phyloP scores from a whole-genome alignment of 768 basidiomycete species.

The Piloderma croceum region DNA sequence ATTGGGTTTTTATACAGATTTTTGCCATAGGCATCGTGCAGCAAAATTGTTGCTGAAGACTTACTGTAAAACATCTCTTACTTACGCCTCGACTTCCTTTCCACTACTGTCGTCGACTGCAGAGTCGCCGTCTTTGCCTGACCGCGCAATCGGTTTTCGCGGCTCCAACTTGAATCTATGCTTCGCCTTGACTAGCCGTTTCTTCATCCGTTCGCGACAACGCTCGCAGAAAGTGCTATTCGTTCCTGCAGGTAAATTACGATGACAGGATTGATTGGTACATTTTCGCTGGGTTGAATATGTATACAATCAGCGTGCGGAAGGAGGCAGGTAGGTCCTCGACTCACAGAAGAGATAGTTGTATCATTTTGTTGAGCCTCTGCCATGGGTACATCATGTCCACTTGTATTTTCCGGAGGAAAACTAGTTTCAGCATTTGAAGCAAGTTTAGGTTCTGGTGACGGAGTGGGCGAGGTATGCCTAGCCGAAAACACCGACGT shows the following conservation, averaged over 20 bases:
- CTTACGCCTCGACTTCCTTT: no score
- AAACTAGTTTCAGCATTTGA: neutral
- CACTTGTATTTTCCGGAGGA: neutral
- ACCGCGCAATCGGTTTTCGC: no score
- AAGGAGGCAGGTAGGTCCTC: slow-evolving; percentile 2
- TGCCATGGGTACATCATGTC: neutral
- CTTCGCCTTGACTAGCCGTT: slow-evolving; percentile 38
- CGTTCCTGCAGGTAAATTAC: slow-evolving; percentile 23
- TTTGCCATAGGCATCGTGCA: no score
- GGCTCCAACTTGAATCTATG: slow-evolving; percentile 40
- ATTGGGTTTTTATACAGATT: no score
- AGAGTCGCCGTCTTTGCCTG: no score
- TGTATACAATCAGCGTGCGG: neutral
- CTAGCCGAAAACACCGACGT: no score
- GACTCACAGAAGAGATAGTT: neutral
- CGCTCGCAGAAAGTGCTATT: slow-evolving; percentile 36
- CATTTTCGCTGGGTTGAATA: slow-evolving; percentile 18
- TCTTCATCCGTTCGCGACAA: slow-evolving; percentile 42
- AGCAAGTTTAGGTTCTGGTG: neutral
- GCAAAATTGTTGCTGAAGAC: no score
- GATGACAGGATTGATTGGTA: slow-evolving; percentile 35
- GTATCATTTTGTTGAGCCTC: neutral
- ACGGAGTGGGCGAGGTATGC: neutral
- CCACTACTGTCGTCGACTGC: no score
- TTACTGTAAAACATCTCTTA: no score